Base-by-base conservation (phyloP, 1,284 basidiomycete species). In the Phenoliferia sp. region DNA sequence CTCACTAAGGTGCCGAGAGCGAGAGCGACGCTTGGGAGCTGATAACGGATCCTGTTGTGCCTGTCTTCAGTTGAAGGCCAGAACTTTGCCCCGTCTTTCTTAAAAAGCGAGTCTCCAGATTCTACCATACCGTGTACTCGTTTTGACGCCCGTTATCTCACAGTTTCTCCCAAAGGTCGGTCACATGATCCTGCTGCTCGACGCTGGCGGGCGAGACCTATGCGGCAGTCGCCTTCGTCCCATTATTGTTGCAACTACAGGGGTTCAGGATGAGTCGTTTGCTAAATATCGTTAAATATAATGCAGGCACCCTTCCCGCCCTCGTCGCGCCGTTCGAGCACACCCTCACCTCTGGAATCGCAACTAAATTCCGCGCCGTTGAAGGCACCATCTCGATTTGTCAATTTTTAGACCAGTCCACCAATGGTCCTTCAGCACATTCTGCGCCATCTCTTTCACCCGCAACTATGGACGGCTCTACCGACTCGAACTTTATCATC, bases 51-150 rank as follows among this genome's bases (percentile, higher is more conserved):
- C 26, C 17, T 28, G 36, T 48, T 9, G 32, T 31, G 22, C 22
- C 16, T 6, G 2, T 16, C 22, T 10, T 19, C 66, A 81, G 80
- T 76, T 65, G 79, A 79, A 68, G 81, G 81, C 61, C 79, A 81
- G 77, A 82, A 81, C 72, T 82, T 82, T 63, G 71, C 78, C 1
- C 80, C 80, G 3, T 75, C 77, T 0, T 81, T 79, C 69, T 70
- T 81, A 3, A 79, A 78, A 77, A 80, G 69, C 75, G 77, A 69
- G 35, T 59, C 36, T 50, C 34, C 7, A 48, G 7, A 6, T n/a
- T n/a, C n/a, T n/a, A n/a, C n/a, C n/a, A n/a, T n/a, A n/a, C n/a
- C n/a, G n/a, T n/a, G n/a, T n/a, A 33, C 3, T 29, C 3, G 32
- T 28, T 17, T 34, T 62, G 61, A 62, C 61, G 19, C 50, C 31